Conservation (phyloP, 1,284 basidiomycete species). For the Anthracocystis setariae region DNA sequence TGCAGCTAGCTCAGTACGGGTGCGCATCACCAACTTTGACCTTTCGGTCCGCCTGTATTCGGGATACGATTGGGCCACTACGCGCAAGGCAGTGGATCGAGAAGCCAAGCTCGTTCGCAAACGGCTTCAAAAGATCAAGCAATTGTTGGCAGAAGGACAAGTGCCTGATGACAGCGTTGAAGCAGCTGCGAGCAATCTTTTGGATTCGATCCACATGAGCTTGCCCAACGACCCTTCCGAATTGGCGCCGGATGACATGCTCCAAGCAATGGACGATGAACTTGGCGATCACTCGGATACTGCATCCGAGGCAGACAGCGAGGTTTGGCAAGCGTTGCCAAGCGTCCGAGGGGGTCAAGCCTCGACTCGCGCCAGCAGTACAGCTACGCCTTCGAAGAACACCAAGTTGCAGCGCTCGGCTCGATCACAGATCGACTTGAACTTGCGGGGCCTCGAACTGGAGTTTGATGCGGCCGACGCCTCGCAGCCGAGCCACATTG, state of each 20-base stretch:
- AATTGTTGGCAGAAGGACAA: conserved; percentile 92
- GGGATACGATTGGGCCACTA: conserved; percentile 88
- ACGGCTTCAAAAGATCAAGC: conserved; percentile 87
- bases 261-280: conserved; percentile 87
- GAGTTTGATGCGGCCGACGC: conserved; percentile 55
- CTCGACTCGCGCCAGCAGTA: not conserved
- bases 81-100: conserved; percentile 85
- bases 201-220: conserved; percentile 83
- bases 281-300: conserved; percentile 73
- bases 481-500: conserved; percentile 27
- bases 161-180: conserved; percentile 83
- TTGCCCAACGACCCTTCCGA: conserved; percentile 41
- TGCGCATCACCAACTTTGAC: conserved; percentile 48
- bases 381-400: not conserved
- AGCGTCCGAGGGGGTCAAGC: not conserved
- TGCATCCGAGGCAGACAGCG: conserved; percentile 32
- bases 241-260: conserved; percentile 71
- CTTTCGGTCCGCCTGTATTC: conserved; percentile 49
- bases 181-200: conserved; percentile 80
- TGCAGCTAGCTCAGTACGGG: conserved; percentile 37
- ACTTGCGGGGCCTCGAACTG: conserved; percentile 75
- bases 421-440: conserved; percentile 84
- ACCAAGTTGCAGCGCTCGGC: conserved; percentile 80
- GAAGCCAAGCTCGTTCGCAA: conserved; percentile 87
- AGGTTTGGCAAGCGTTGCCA: conserved; percentile 53